Evolutionary conservation across 2,329 filamentous ascomycete species (phyloP), one percentile per base, ranked within the genome.

Genomic region (Ophiostoma sp.): DNA sequence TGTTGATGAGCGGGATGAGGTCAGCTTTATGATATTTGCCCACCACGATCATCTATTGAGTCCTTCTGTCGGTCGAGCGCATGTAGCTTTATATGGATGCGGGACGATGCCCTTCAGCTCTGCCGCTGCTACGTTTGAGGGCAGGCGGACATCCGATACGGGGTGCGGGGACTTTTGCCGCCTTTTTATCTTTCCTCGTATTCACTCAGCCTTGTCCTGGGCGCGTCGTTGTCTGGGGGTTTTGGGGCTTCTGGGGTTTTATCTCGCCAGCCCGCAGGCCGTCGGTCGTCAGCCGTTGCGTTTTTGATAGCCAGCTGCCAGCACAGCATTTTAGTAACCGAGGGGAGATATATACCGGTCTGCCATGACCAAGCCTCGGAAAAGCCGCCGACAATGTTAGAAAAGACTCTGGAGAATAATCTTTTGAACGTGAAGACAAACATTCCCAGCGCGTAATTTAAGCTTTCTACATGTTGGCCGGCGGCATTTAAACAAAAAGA

Each of bases 121-220:
- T 68, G 22, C 63, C 39, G 15, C 63, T 42, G 6, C 22, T 68
- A 2, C 48, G 15, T 17, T n/a, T 19, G 63, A 3, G 39, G 39
- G 19, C n/a, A 42, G 39, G 36, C 61, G 61, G 61, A 66, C 61
- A 45, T 66, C 61, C 22, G 61, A 42, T 25, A 12, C 36, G 28
- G 39, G 57, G 61, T 36, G 39, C 22, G 61, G 61, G 61, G 36
- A 28, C 61, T 66, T 66, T 15, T 66, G 39, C 36, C 36, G 22
- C 61, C 22, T 63, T 66, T 66, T 1, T 15, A n/a, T 22, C n/a
- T 42, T 42, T 3, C 25, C 63, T 48, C 22, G 63, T 68, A 68
- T 48, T 6, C 63, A 15, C 63, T 45, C 63, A 68, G 42, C 63
- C 63, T 68, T 68, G 63, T 66, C 39, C 39, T 48, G 39, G 45